Percentiles rank a stretch among this genome's conserved stretches.
phyloP scores from a whole-genome alignment of 2,329 filamentous ascomycete genomes.

The Alternaria panax region DNA sequence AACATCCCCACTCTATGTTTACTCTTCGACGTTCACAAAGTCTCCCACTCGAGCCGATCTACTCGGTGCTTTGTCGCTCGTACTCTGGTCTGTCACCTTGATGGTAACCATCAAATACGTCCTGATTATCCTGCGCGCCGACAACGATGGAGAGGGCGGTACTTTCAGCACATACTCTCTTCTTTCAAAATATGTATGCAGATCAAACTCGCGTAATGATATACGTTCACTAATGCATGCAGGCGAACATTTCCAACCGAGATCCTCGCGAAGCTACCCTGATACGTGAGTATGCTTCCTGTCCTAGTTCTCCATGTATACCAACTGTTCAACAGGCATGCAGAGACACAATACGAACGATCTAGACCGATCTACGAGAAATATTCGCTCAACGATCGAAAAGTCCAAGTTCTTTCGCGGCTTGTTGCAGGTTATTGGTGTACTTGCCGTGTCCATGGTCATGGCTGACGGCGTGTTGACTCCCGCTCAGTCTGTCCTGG shows the following conservation, averaged over 20 bases:
- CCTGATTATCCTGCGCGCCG: slow-evolving; percentile 69
- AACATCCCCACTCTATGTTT: slow-evolving; percentile 73
- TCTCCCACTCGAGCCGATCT: slow-evolving; percentile 63
- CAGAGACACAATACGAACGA: slow-evolving; percentile 66
- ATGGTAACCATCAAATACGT: slow-evolving; percentile 76
- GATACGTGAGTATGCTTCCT: slow-evolving; percentile 50
- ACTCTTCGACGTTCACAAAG: slow-evolving; percentile 68
- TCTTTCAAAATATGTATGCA: slow-evolving; percentile 61
- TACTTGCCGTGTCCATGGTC: slow-evolving; percentile 72
- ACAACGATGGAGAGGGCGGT: slow-evolving; percentile 75
- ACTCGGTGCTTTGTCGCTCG: slow-evolving; percentile 70
- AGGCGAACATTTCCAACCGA: slow-evolving; percentile 66
- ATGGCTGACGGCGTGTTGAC: slow-evolving; percentile 72
- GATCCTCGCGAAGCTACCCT: slow-evolving; percentile 65
- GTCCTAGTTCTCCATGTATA: not conserved
- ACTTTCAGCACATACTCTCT: slow-evolving; percentile 73
- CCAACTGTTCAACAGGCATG: slow-evolving; percentile 49
- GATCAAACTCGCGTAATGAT: too few species aligned
- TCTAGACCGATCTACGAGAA: slow-evolving; percentile 60
- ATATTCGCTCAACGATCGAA: slow-evolving; percentile 66
- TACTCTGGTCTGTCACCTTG: slow-evolving; percentile 73
- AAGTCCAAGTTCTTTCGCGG: slow-evolving; percentile 60
- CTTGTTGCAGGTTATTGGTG: slow-evolving; percentile 67
- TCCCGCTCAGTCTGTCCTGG: slow-evolving; percentile 73
- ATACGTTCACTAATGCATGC: not conserved